phyloP scores from a whole-genome alignment of 306 rosid genomes.

The Fagus crenata region DNA sequence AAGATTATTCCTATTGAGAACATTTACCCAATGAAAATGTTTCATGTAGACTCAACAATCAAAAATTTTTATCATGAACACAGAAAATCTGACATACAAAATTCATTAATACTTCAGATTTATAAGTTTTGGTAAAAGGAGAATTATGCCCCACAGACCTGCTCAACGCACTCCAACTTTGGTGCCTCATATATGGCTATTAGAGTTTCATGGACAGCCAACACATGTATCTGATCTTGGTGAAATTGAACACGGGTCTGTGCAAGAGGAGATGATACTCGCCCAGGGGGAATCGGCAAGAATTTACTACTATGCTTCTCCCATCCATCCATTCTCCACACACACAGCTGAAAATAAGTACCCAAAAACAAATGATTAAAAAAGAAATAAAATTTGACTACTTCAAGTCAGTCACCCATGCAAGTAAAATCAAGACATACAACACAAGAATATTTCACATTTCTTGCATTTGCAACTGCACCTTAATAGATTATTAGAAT shows the following conservation, averaged over 20 bases:
- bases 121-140: background rate
- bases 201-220: conserved; percentile 93
- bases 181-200: conserved; percentile 93
- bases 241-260: conserved; percentile 93
- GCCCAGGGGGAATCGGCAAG: conserved; percentile 71
- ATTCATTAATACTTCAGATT: background rate
- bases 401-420: no score
- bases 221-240: conserved; percentile 78
- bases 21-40: no score
- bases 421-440: no score
- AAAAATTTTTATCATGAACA: background rate
- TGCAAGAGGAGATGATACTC: conserved; percentile 65
- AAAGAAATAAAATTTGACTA: no score
- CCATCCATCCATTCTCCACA: conserved; percentile 97
- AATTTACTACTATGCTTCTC: conserved; percentile 72
- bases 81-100: conserved; percentile 2
- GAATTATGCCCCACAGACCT: conserved; percentile 41
- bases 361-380: conserved; percentile 23
- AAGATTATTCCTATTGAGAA: no score
- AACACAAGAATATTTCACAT: no score
- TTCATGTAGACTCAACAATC: background rate
- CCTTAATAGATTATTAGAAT: background rate
- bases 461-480: no score
- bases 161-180: conserved; percentile 79
- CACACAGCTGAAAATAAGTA: conserved; percentile 63